phyloP scores from a whole-genome alignment of 495 filamentous ascomycete genomes.

The Apiosordaria backusii region DNA sequence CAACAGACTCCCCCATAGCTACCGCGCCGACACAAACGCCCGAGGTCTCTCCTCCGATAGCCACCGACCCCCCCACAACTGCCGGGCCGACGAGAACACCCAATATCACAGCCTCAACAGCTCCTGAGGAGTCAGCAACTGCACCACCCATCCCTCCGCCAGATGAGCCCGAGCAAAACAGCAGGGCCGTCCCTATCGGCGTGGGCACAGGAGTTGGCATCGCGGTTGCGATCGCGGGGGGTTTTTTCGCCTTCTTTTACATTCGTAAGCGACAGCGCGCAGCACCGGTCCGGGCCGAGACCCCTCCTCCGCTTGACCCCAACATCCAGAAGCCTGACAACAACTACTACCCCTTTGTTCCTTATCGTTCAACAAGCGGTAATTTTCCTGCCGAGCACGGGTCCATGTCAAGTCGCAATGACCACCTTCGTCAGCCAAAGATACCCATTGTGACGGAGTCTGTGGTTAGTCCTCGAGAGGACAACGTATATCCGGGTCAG shows the following conservation, averaged over 20 bases:
- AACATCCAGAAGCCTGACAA: not conserved
- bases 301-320: slow-evolving; percentile 20
- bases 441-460: not conserved
- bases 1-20: not conserved
- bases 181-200: slow-evolving; percentile 15
- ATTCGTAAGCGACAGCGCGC: slow-evolving; percentile 20
- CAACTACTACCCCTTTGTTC: not conserved
- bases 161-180: not conserved
- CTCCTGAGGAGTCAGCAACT: not conserved
- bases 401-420: not conserved
- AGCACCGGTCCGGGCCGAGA: slow-evolving; percentile 20
- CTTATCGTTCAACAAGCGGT: not conserved
- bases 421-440: not conserved
- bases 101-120: not conserved
- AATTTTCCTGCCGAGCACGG: not conserved
- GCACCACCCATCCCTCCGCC: not conserved
- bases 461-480: not conserved
- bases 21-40: not conserved
- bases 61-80: not conserved
- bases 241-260: slow-evolving; percentile 25
- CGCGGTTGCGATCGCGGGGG: slow-evolving; percentile 16
- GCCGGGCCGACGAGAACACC: not conserved
- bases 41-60: not conserved
- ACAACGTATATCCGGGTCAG: not conserved
- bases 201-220: slow-evolving; percentile 24